These are phyloP conservation scores for Wickerhamomyces canadensis DNA, from an alignment of 805 yeast genomes.

Conservation along the genomic window DNA sequence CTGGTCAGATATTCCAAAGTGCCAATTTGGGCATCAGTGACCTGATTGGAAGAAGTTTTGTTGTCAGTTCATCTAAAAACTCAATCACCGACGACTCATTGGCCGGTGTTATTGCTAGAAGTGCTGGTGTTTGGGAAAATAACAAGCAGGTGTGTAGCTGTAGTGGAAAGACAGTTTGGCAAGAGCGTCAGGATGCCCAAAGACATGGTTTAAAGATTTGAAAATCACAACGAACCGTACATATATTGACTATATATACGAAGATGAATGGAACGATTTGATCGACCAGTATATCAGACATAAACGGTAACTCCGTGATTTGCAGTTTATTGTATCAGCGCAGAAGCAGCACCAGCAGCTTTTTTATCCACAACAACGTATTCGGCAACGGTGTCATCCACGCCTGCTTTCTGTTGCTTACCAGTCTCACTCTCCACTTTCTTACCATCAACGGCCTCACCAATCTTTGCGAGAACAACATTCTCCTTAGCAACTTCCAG, in stretches of 20 bases:
- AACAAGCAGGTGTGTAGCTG: constrained; percentile 90
- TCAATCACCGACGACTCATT: constrained; percentile 32
- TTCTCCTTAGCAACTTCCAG: constrained; percentile 1
- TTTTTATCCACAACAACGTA: too few relatives aligned
- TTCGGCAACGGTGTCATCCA: too few relatives aligned
- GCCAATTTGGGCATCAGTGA: constrained; percentile 45
- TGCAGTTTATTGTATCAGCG: too few relatives aligned
- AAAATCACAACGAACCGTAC: not conserved
- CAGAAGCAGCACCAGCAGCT: too few relatives aligned
- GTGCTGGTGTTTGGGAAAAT: constrained; percentile 97
- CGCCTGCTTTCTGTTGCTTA: too few relatives aligned
- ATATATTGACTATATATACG: too few relatives aligned
- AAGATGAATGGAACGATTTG: too few relatives aligned
- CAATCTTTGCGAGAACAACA: not conserved
- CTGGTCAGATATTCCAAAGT: constrained; percentile 42
- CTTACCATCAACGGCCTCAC: not conserved
- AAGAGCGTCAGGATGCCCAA: constrained; percentile 78
- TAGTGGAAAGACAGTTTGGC: constrained; percentile 94
- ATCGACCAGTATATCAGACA: too few relatives aligned
- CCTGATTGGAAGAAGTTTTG: constrained; percentile 61
- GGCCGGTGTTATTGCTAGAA: constrained; percentile 89
- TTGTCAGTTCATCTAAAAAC: constrained; percentile 24
- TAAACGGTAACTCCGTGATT: too few relatives aligned
- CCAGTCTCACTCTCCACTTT: not conserved
- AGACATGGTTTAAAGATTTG: constrained; percentile 42